phyloP scores from a whole-genome alignment of 495 filamentous ascomycete species.

The Penicillium flavigenum region DNA sequence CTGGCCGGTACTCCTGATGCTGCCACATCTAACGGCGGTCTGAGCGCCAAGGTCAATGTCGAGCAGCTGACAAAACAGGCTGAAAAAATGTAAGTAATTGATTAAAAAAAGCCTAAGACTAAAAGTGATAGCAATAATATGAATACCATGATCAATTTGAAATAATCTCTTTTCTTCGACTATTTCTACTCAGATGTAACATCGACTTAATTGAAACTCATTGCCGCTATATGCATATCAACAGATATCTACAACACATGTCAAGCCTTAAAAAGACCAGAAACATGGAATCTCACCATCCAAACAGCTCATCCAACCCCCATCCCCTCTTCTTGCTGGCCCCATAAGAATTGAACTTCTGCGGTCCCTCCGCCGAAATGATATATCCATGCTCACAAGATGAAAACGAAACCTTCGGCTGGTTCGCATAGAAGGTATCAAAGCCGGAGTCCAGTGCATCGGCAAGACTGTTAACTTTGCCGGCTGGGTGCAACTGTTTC shows the following conservation, averaged over 20 bases:
- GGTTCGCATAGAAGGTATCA: conserved; percentile 57
- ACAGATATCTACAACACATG: neutral
- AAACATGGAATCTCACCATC: conserved; percentile 8
- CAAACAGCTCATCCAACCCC: conserved; percentile 19
- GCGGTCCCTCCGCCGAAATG: conserved; percentile 58
- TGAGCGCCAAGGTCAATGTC: conserved; percentile 36
- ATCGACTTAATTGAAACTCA: neutral
- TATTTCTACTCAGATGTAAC: neutral
- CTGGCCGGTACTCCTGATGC: conserved; percentile 29
- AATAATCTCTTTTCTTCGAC: neutral
- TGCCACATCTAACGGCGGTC: conserved; percentile 19
- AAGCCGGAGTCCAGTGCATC: conserved; percentile 48
- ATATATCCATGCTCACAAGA: conserved; percentile 61
- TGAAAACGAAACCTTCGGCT: conserved; percentile 54
- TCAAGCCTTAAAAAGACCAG: neutral
- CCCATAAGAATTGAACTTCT: conserved; percentile 34
- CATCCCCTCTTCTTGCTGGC: conserved; percentile 16
- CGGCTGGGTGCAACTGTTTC: conserved; percentile 53
- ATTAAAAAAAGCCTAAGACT: conserved; percentile 9
- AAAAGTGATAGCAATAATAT: conserved; percentile 25
- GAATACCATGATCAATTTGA: conserved; percentile 18
- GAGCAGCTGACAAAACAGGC: conserved; percentile 39
- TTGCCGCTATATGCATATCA: neutral
- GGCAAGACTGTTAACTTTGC: conserved; percentile 36
- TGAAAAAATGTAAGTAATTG: conserved; percentile 28